phyloP scores from a whole-genome alignment of 2,329 filamentous ascomycete genomes.

The Proliferodiscus dingleyae region DNA sequence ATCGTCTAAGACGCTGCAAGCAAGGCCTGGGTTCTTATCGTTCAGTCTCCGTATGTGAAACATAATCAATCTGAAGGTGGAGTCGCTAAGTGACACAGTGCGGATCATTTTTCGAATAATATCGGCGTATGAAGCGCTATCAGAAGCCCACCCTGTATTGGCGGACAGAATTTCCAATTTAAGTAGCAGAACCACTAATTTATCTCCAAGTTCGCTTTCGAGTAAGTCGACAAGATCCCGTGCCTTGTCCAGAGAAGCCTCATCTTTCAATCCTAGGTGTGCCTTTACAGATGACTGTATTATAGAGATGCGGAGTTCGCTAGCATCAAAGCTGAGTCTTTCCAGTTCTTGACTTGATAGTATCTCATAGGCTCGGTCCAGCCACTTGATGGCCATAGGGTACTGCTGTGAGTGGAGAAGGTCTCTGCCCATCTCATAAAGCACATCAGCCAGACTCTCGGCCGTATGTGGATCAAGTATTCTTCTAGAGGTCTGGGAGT shows the following conservation, averaged over 20 bases:
- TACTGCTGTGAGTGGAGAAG: conserved; percentile 49
- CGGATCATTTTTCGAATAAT: conserved; percentile 59
- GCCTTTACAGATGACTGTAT: conserved; percentile 58
- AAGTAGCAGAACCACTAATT: conserved; percentile 61
- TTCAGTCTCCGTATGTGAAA: conserved; percentile 64
- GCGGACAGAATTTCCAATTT: conserved; percentile 61
- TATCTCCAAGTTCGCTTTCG: conserved; percentile 57
- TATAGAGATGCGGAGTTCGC: conserved; percentile 62
- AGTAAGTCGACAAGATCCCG: conserved; percentile 54
- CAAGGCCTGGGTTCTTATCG: conserved; percentile 45
- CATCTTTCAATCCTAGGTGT: conserved; percentile 43
- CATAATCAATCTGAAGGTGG: conserved; percentile 61
- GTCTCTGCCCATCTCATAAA: conserved; percentile 68
- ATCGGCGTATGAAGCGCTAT: conserved; percentile 43
- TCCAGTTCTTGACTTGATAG: conserved; percentile 53
- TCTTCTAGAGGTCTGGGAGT: conserved; percentile 41
- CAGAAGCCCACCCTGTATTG: conserved; percentile 42
- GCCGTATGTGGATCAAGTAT: conserved; percentile 44
- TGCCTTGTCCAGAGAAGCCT: conserved; percentile 46
- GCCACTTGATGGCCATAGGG: conserved; percentile 62
- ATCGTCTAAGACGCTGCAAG: conserved; percentile 52
- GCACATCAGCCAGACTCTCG: conserved; percentile 61
- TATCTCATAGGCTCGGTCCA: conserved; percentile 60
- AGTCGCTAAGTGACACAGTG: conserved; percentile 53
- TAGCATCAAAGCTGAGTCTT: conserved; percentile 51